These are phyloP conservation scores for Monosporascus sp. DNA, from an alignment of 2,329 filamentous ascomycete genomes.

Conservation along the genomic window DNA sequence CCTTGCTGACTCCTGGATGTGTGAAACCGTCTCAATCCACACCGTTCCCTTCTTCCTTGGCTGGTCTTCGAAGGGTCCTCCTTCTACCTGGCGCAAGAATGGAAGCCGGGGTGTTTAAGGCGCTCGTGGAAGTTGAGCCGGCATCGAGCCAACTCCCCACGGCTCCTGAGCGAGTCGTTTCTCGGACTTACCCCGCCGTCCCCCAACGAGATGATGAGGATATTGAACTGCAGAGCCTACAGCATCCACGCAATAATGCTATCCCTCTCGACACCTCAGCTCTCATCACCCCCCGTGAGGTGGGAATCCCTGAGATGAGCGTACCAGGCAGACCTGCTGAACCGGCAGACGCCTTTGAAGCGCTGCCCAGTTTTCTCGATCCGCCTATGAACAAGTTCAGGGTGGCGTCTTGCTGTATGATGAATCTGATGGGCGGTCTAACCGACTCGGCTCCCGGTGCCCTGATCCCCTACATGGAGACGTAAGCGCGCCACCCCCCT, in stretches of 20 bases:
- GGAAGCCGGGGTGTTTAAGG: not conserved
- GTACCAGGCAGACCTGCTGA: conserved; percentile 10
- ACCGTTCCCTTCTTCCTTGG: not conserved
- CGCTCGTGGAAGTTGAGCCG: not conserved
- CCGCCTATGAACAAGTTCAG: conserved; percentile 66
- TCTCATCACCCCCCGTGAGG: conserved; percentile 13
- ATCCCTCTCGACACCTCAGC: conserved; percentile 1
- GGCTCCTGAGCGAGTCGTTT: conserved; percentile 27
- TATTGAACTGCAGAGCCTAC: conserved; percentile 14
- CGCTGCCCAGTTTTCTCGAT: conserved; percentile 40
- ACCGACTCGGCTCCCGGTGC: conserved; percentile 73
- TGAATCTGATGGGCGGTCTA: conserved; percentile 64
- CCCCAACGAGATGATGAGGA: conserved; percentile 22
- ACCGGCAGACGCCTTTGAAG: conserved; percentile 16
- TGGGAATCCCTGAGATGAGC: conserved; percentile 21
- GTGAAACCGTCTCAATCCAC: no score
- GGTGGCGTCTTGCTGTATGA: conserved; percentile 57
- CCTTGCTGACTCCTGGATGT: no score
- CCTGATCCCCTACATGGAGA: conserved; percentile 75
- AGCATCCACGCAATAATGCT: conserved; percentile 3
- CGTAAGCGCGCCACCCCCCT: conserved; percentile 25
- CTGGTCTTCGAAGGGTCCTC: not conserved
- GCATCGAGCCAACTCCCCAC: conserved; percentile 20
- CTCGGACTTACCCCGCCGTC: conserved; percentile 34
- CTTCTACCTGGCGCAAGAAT: not conserved